Conservation (phyloP, 192 early-diverging fungal genomes). For the Ambispora gerdemannii region DNA sequence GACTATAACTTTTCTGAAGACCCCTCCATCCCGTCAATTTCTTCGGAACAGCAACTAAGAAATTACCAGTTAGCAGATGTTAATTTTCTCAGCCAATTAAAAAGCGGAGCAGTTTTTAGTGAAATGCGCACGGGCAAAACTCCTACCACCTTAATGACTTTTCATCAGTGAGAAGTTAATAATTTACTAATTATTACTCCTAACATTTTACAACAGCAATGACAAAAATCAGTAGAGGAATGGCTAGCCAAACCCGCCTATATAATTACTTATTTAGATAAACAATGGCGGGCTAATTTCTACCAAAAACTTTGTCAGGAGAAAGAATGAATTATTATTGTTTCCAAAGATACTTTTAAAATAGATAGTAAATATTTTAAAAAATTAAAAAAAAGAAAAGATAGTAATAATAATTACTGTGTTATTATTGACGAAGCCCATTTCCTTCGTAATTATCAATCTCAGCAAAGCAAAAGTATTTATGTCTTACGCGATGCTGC, state of each 20-base stretch:
- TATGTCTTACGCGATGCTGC: background rate
- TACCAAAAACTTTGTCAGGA: constrained; percentile 4
- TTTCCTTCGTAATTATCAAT: constrained; percentile 22
- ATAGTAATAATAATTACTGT: background rate
- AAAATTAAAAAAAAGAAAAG: constrained; percentile 5
- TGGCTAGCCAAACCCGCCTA: constrained; percentile 5
- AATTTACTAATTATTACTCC: constrained; percentile 21
- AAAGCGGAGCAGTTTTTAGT: constrained; percentile 18
- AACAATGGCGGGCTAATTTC: background rate
- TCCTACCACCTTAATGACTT: constrained; percentile 17
- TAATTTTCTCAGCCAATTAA: constrained; percentile 7
- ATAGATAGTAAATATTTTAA: background rate
- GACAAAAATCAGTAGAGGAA: constrained; percentile 17
- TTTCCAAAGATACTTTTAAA: constrained; percentile 26
- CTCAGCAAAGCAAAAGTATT: constrained; percentile 24
- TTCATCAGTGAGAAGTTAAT: background rate
- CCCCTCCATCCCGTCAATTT: too few relatives aligned
- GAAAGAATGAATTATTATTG: constrained; percentile 12
- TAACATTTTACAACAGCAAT: constrained; percentile 17
- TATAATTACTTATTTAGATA: constrained; percentile 13
- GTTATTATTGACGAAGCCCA: constrained; percentile 18
- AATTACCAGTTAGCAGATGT: background rate
- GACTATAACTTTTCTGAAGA: background rate
- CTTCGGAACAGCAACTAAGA: background rate
- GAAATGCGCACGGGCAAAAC: constrained; percentile 22